Evolutionary conservation across 768 basidiomycete species (phyloP).

Genomic region (Hortiboletus flavorubellus): DNA sequence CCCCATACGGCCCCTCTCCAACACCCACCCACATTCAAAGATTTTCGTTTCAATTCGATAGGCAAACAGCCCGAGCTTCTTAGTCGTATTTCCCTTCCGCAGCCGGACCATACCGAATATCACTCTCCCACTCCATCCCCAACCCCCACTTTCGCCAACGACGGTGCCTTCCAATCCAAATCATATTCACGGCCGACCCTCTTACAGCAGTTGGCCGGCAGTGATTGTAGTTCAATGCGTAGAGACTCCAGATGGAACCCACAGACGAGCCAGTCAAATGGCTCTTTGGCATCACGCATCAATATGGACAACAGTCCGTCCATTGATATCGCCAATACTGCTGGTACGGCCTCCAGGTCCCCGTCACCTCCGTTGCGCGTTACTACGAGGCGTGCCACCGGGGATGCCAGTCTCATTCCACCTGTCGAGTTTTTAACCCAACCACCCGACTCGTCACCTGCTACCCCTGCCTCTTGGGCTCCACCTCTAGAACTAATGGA

Average conservation of each 20-base stretch:
- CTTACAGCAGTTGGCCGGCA: slow-evolving; percentile 19
- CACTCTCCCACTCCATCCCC: slow-evolving; percentile 28
- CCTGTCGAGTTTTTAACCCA: slow-evolving; percentile 30
- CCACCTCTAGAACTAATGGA: background rate
- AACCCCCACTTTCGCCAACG: background rate
- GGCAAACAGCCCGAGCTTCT: slow-evolving; percentile 53
- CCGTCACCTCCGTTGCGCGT: background rate
- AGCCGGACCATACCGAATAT: slow-evolving; percentile 25
- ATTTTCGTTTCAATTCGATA: slow-evolving; percentile 50
- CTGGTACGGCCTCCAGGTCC: background rate
- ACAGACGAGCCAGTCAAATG: slow-evolving; percentile 8
- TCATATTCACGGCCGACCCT: slow-evolving; percentile 21
- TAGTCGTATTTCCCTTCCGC: slow-evolving; percentile 43
- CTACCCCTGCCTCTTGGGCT: slow-evolving; percentile 9
- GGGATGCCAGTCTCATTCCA: slow-evolving; percentile 24
- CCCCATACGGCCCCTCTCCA: slow-evolving; percentile 14
- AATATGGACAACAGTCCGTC: slow-evolving; percentile 10
- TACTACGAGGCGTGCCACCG: background rate
- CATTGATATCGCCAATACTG: background rate
- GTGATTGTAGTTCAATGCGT: background rate
- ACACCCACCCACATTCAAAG: slow-evolving; percentile 29
- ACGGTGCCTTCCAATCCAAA: slow-evolving; percentile 1
- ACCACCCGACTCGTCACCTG: slow-evolving; percentile 17
- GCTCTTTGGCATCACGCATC: slow-evolving; percentile 26
- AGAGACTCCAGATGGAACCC: background rate